Conservation (phyloP, 2,329 filamentous ascomycete species). For the Alternaria postmessia region DNA sequence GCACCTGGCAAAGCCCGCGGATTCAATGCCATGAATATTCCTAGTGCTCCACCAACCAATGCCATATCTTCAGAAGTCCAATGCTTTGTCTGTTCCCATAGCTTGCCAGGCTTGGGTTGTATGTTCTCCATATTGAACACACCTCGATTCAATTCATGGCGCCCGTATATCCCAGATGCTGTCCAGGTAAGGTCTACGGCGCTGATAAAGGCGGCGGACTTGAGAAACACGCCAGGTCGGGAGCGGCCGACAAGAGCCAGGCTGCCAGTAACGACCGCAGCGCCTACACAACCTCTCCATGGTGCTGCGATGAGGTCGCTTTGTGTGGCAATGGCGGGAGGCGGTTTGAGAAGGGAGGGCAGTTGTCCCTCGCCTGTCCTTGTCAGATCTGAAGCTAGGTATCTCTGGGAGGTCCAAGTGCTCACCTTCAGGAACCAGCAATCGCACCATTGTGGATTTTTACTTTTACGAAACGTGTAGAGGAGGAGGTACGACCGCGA, state of each 20-base stretch:
- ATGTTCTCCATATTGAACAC: slow-evolving; percentile 30
- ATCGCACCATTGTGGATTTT: slow-evolving; percentile 29
- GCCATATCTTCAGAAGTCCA: slow-evolving; percentile 26
- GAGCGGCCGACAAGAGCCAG: slow-evolving; percentile 24
- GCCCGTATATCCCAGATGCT: slow-evolving; percentile 19
- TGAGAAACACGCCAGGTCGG: slow-evolving; percentile 29
- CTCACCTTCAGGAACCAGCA: slow-evolving; percentile 35
- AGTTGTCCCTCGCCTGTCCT: slow-evolving; percentile 32
- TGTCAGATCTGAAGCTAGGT: slow-evolving; percentile 11
- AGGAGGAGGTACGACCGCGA: not conserved
- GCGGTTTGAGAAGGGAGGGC: slow-evolving; percentile 15
- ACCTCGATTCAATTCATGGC: slow-evolving; percentile 27
- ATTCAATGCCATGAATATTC: slow-evolving; percentile 23
- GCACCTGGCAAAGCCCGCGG: slow-evolving; percentile 26
- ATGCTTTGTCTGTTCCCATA: slow-evolving; percentile 32
- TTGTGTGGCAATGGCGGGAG: slow-evolving; percentile 14
- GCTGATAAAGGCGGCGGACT: slow-evolving; percentile 20
- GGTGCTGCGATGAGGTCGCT: slow-evolving; percentile 15
- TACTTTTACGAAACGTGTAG: not conserved
- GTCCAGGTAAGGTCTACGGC: slow-evolving; percentile 16
- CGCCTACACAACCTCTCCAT: slow-evolving; percentile 14
- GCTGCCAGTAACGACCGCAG: slow-evolving; percentile 19
- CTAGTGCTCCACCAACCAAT: slow-evolving; percentile 25
- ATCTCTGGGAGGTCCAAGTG: not conserved
- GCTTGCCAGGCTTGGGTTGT: slow-evolving; percentile 24